Conservation (phyloP, 1,139 yeast genomes). For the Yamadazyma dushanensis region DNA sequence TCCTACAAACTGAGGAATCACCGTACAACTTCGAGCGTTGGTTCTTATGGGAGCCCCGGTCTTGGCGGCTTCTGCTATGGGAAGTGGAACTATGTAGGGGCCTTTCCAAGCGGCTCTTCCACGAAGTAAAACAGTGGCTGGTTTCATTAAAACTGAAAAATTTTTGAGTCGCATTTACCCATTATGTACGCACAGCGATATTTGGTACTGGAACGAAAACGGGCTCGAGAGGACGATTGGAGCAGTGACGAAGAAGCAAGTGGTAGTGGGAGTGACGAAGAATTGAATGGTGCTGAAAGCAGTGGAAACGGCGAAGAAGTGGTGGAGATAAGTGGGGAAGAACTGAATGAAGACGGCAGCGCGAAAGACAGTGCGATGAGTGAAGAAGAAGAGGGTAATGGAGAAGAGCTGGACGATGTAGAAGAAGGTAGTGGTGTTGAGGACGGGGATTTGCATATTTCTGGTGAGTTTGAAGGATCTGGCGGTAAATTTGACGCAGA, state of each 20-base stretch:
- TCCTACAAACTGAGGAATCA: conserved; percentile 94
- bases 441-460: background rate
- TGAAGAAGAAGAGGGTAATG: conserved; percentile 2
- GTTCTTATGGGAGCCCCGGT: conserved; percentile 88
- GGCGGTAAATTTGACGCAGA: background rate
- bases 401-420: background rate
- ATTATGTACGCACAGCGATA: conserved; percentile 64
- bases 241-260: conserved; percentile 10
- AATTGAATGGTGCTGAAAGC: conserved; percentile 16
- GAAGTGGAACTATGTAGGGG: conserved; percentile 91
- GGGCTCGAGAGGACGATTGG: conserved; percentile 5
- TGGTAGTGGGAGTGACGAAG: conserved; percentile 17
- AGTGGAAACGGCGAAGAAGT: conserved; percentile 16
- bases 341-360: conserved; percentile 12
- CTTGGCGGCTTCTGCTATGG: conserved; percentile 79
- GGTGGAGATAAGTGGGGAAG: conserved; percentile 15
- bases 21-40: conserved; percentile 91
- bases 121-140: conserved; percentile 48
- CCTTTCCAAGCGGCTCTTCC: conserved; percentile 89
- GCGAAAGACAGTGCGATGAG: conserved; percentile 1
- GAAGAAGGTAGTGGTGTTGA: background rate
- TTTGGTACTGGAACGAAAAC: conserved; percentile 4
- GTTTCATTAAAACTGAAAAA: conserved; percentile 47
- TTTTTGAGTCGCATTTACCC: conserved; percentile 6
- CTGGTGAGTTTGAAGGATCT: background rate